These are phyloP conservation scores for Venturia pyrina DNA, from an alignment of 2,329 filamentous ascomycete genomes.

Conservation along the genomic window DNA sequence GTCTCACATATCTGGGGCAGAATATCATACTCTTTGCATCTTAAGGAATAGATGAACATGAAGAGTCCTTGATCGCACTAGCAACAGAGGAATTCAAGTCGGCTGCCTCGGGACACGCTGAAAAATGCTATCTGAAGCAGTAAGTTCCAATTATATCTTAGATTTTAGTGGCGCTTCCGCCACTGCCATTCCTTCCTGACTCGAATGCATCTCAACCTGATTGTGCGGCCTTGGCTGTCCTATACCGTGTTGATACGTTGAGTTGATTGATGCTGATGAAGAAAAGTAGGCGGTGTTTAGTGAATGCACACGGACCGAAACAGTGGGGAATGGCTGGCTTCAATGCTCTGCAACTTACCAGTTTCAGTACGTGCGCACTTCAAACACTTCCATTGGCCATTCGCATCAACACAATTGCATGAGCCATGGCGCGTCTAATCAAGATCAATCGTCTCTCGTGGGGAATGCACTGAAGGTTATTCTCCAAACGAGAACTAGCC, in stretches of 20 bases:
- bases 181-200: background rate
- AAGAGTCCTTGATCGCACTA: background rate
- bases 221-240: background rate
- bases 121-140: background rate
- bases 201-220: background rate
- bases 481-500: background rate
- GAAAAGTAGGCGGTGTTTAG: background rate
- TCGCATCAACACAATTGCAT: background rate
- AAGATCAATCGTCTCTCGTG: background rate
- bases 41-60: background rate
- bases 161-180: background rate
- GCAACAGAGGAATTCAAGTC: background rate
- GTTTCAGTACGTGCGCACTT: background rate
- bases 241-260: background rate
- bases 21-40: background rate
- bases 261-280: background rate
- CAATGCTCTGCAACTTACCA: background rate
- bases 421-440: background rate
- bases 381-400: background rate
- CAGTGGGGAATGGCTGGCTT: background rate
- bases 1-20: background rate
- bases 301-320: background rate
- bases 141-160: background rate
- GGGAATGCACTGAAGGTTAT: background rate
- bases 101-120: background rate